Evolutionary conservation across 768 basidiomycete genomes (phyloP).

Genomic region (Tulasnella sp.): DNA sequence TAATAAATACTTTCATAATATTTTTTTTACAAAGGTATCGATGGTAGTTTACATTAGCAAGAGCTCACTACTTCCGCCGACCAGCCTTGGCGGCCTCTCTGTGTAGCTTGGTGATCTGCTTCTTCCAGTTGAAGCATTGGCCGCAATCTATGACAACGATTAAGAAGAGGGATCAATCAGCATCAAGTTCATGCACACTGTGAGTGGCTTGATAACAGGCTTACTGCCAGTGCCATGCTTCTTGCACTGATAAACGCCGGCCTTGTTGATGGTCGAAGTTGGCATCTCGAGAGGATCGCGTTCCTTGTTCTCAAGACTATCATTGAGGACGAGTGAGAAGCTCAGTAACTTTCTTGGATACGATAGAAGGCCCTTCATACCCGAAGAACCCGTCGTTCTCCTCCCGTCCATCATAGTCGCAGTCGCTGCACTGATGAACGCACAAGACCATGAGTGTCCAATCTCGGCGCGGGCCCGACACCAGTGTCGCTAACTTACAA

Average conservation of each 20-base stretch:
- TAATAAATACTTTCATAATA: no score
- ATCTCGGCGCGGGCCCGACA: background rate
- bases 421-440: conserved; percentile 45
- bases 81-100: conserved; percentile 55
- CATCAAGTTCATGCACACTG: no score
- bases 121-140: conserved; percentile 76
- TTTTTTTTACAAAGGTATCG: no score
- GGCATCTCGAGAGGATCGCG: conserved; percentile 61
- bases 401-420: conserved; percentile 62
- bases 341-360: conserved; percentile 18
- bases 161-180: no score
- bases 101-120: conserved; percentile 56
- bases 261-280: conserved; percentile 53
- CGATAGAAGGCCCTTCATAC: conserved; percentile 29
- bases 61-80: no score
- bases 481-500: no score
- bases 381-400: conserved; percentile 74
- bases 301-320: conserved; percentile 44
- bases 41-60: no score
- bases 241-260: conserved; percentile 70
- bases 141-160: conserved; percentile 36
- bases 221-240: conserved; percentile 59
- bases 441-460: background rate
- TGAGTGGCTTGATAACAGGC: conserved; percentile 19
- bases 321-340: background rate